Evolutionary conservation across 73 alveolate species (phyloP).

Genomic region (Tetrahymena malaccensis): DNA sequence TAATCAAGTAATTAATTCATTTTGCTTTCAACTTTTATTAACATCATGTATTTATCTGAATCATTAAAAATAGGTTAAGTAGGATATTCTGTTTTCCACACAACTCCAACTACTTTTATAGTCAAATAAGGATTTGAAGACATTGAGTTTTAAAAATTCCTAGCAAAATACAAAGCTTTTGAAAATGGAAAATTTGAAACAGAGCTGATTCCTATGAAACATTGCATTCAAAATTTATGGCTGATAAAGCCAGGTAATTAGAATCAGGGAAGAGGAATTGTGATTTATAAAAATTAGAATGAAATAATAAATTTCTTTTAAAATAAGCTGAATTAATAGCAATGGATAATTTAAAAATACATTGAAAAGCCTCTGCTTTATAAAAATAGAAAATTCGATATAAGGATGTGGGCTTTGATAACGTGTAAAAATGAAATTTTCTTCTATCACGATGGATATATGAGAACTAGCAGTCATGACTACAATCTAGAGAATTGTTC

Average conservation of each 20-base stretch:
- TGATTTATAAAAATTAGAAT: slow-evolving; percentile 64
- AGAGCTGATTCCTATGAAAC: slow-evolving; percentile 62
- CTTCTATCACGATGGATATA: slow-evolving; percentile 71
- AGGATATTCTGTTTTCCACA: slow-evolving; percentile 46
- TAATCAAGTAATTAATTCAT: slow-evolving; percentile 14
- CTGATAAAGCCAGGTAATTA: slow-evolving; percentile 80
- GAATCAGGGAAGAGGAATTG: slow-evolving; percentile 89
- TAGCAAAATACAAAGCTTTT: slow-evolving; percentile 34
- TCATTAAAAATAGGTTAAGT: background rate
- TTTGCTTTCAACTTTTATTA: background rate
- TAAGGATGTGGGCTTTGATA: slow-evolving; percentile 82
- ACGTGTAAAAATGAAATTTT: slow-evolving; percentile 56
- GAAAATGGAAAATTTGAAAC: slow-evolving; percentile 34
- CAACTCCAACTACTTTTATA: slow-evolving; percentile 61
- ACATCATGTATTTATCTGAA: background rate
- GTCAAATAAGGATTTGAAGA: slow-evolving; percentile 41
- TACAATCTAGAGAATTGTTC: slow-evolving; percentile 49
- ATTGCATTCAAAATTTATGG: slow-evolving; percentile 85
- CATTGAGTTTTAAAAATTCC: slow-evolving; percentile 18
- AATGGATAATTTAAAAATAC: slow-evolving; percentile 81
- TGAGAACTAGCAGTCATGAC: slow-evolving; percentile 69
- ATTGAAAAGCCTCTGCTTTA: slow-evolving; percentile 80
- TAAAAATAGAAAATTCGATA: slow-evolving; percentile 82
- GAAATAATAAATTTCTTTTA: slow-evolving; percentile 59
- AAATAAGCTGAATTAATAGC: slow-evolving; percentile 18